Conservation (phyloP, 2,329 filamentous ascomycete genomes). For the Aureobasidium sp. region DNA sequence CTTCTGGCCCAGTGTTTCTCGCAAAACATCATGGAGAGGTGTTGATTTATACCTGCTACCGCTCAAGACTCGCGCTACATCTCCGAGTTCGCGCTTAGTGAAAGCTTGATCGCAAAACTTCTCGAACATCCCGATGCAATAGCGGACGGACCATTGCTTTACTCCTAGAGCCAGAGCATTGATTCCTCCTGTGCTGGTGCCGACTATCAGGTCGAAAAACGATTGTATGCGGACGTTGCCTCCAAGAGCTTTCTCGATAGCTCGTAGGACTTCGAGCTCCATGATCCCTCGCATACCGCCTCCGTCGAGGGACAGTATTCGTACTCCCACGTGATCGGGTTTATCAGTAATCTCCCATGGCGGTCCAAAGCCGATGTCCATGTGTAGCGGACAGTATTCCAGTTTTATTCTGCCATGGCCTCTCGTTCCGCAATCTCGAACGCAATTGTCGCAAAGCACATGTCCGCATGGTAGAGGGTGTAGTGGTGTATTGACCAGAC, state of each 20-base stretch:
- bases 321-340: slow-evolving; percentile 28
- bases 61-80: slow-evolving; percentile 18
- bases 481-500: slow-evolving; percentile 35
- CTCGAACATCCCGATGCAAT: too few relatives aligned
- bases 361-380: slow-evolving; percentile 9
- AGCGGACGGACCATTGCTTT: too few relatives aligned
- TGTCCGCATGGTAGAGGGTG: slow-evolving; percentile 39
- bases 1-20: slow-evolving; percentile 30
- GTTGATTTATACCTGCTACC: slow-evolving; percentile 26
- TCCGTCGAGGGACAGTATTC: slow-evolving; percentile 35
- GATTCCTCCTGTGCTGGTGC: too few relatives aligned
- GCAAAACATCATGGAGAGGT: slow-evolving; percentile 27
- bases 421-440: slow-evolving; percentile 25
- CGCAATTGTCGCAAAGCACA: slow-evolving; percentile 36
- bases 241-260: too few relatives aligned
- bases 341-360: slow-evolving; percentile 24
- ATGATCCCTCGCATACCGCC: slow-evolving; percentile 18
- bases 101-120: too few relatives aligned
- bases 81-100: slow-evolving; percentile 23
- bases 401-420: slow-evolving; percentile 21
- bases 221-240: too few relatives aligned
- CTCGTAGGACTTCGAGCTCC: too few relatives aligned
- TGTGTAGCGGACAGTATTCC: slow-evolving; percentile 27
- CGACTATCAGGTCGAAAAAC: too few relatives aligned
- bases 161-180: too few relatives aligned